phyloP scores from a whole-genome alignment of 257 asterid genomes.

The Prunella vulgaris region DNA sequence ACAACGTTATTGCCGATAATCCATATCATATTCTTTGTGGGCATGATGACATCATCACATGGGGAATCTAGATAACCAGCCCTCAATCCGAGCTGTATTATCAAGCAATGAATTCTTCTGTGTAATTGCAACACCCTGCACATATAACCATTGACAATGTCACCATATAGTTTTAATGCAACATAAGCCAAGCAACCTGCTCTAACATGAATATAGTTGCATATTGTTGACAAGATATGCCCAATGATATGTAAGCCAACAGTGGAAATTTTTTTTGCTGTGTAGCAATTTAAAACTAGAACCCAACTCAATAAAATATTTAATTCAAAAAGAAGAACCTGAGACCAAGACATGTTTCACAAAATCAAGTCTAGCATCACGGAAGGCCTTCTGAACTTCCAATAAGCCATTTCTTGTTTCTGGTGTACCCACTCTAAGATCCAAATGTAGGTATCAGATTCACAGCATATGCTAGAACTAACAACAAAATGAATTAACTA shows the following conservation, averaged over 20 bases:
- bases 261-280: not conserved
- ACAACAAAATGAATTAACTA: constrained; percentile 13
- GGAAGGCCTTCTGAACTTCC: constrained; percentile 98
- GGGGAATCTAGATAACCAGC: constrained; percentile 98
- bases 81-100: constrained; percentile 94
- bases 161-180: not conserved
- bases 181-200: not conserved
- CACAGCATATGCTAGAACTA: constrained; percentile 6
- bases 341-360: constrained; percentile 91
- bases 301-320: constrained; percentile 5
- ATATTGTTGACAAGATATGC: not conserved
- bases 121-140: constrained; percentile 95
- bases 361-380: constrained; percentile 88
- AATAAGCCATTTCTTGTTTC: constrained; percentile 96
- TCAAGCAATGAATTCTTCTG: constrained; percentile 96
- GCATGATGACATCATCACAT: constrained; percentile 89
- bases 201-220: constrained; percentile 12
- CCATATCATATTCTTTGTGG: constrained; percentile 94
- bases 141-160: constrained; percentile 15
- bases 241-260: not conserved
- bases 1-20: constrained; percentile 56
- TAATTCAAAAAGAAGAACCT: constrained; percentile 52
- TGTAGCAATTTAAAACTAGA: constrained; percentile 9
- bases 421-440: constrained; percentile 97
- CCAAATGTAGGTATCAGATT: constrained; percentile 16